Evolutionary conservation across 2,329 filamentous ascomycete species (phyloP).

Genomic region (Hortaea sp.): DNA sequence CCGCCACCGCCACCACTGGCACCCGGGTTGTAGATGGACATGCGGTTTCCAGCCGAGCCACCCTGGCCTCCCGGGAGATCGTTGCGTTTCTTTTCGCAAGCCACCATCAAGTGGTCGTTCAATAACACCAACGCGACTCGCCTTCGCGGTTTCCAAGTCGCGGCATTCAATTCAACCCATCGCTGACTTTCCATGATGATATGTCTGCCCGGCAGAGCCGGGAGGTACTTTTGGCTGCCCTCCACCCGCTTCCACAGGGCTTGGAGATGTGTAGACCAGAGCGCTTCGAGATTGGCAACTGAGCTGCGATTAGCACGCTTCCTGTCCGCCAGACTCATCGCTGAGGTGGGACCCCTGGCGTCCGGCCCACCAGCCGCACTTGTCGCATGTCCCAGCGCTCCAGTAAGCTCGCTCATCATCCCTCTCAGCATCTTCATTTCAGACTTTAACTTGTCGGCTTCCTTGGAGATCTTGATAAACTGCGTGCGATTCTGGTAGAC

Average conservation of each 20-base stretch:
- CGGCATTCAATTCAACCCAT: conserved; percentile 95
- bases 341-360: conserved; percentile 5
- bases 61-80: conserved; percentile 6
- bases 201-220: conserved; percentile 81
- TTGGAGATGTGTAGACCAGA: conserved; percentile 60
- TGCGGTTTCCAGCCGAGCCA: conserved; percentile 13
- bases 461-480: conserved; percentile 98
- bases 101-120: conserved; percentile 88
- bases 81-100: conserved; percentile 69
- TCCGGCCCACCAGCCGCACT: conserved; percentile 25
- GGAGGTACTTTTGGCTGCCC: conserved; percentile 92
- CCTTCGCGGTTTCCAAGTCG: conserved; percentile 86
- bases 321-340: conserved; percentile 30
- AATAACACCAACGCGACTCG: conserved; percentile 86
- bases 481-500: conserved; percentile 95
- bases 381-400: conserved; percentile 37
- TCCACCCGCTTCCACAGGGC: conserved; percentile 95
- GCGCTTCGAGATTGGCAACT: conserved; percentile 61
- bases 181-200: conserved; percentile 85
- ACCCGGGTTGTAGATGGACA: conserved; percentile 22
- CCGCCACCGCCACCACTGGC: conserved; percentile 26
- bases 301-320: conserved; percentile 75
- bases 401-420: conserved; percentile 80
- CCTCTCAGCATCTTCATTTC: conserved; percentile 89
- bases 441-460: conserved; percentile 91